Conservation (phyloP, 345 rosid genomes). For the Arabidopsis suecica region DNA sequence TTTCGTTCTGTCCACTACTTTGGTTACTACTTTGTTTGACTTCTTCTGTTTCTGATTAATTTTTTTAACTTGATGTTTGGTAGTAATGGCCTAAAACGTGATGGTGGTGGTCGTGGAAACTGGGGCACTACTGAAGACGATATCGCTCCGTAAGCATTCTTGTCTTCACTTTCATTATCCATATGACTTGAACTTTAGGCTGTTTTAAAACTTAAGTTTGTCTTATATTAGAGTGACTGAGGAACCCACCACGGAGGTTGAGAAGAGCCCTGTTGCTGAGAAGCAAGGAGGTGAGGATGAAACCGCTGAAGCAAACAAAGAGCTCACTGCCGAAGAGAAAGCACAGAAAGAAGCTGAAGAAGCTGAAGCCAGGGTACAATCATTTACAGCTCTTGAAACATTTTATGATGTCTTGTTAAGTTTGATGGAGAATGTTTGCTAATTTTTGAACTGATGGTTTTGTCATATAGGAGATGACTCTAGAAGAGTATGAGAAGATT, state of each 20-base stretch:
- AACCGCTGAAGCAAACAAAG: conserved; percentile 59
- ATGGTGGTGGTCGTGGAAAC: conserved; percentile 91
- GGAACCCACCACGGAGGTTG: conserved; percentile 59
- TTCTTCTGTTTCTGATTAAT: neutral
- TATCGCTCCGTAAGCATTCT: conserved; percentile 59
- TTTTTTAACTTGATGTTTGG: conserved; percentile 11
- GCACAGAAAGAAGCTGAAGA: conserved; percentile 60
- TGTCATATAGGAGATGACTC: conserved; percentile 79
- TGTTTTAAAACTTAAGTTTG: neutral
- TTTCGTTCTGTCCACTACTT: neutral
- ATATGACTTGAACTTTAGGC: neutral
- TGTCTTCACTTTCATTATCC: neutral
- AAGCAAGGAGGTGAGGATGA: conserved; percentile 68
- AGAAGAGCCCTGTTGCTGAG: conserved; percentile 62
- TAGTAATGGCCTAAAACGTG: conserved; percentile 82
- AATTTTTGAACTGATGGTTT: neutral
- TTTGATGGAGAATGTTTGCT: neutral
- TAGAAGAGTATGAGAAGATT: conserved; percentile 85
- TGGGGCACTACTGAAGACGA: conserved; percentile 90
- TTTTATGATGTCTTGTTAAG: neutral
- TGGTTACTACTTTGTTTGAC: neutral
- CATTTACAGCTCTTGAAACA: neutral
- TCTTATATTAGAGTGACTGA: conserved; percentile 58
- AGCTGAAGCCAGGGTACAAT: conserved; percentile 65
- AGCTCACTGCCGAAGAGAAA: conserved; percentile 43